Evolutionary conservation across 306 rosid genomes (phyloP).

Genomic region (Calophaca sinica): DNA sequence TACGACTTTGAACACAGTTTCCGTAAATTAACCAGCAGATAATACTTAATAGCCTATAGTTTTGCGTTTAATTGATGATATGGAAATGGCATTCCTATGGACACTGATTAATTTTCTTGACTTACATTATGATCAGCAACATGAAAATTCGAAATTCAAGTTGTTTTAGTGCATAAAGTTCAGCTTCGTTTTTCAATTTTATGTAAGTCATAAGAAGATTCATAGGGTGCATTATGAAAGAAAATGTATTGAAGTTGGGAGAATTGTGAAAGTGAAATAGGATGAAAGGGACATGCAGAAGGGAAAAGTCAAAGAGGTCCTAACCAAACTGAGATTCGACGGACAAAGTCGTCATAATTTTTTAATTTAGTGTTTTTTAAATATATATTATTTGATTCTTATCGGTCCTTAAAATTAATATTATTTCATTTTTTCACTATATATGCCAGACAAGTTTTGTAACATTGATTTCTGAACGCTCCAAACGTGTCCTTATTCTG

Average conservation of each 20-base stretch:
- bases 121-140: background rate
- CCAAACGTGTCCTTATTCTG: constrained; percentile 33
- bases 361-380: too few relatives aligned
- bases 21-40: background rate
- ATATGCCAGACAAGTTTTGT: background rate
- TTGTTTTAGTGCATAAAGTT: background rate
- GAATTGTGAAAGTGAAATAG: background rate
- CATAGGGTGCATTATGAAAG: too few relatives aligned
- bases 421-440: too few relatives aligned
- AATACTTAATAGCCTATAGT: too few relatives aligned
- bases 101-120: background rate
- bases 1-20: background rate
- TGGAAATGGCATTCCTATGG: background rate
- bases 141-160: background rate
- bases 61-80: background rate
- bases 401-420: background rate
- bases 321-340: constrained; percentile 51
- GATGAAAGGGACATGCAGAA: too few relatives aligned
- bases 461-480: constrained; percentile 1
- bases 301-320: constrained; percentile 52
- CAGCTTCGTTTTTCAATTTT: background rate
- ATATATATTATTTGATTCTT: too few relatives aligned
- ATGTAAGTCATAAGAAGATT: too few relatives aligned
- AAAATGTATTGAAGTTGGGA: too few relatives aligned
- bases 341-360: constrained; percentile 22